Conservation (phyloP, 2,329 filamentous ascomycete genomes). For the Atkinsonella texensis region DNA sequence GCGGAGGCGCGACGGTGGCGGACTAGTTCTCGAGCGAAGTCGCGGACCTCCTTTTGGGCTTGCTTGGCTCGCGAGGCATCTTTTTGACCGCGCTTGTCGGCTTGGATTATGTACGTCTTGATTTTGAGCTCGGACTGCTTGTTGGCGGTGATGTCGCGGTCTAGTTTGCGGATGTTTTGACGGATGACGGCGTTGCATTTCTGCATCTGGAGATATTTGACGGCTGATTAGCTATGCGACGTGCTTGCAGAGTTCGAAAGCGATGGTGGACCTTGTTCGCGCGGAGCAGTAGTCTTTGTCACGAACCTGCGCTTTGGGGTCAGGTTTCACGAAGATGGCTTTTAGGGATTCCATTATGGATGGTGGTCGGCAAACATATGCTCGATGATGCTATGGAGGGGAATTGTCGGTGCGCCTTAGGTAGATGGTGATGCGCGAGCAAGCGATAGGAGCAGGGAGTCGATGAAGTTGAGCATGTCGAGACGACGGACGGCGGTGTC, state of each 20-base stretch:
- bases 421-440: conserved; percentile 6
- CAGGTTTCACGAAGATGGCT: conserved; percentile 79
- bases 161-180: conserved; percentile 81
- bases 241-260: conserved; percentile 5
- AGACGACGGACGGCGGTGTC: not conserved
- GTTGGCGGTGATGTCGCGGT: conserved; percentile 76
- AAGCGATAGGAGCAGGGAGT: not conserved
- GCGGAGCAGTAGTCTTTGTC: conserved; percentile 15
- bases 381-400: not conserved
- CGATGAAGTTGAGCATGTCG: not conserved
- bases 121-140: conserved; percentile 75
- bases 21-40: conserved; percentile 80
- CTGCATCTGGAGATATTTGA: conserved; percentile 50
- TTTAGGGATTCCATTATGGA: conserved; percentile 72
- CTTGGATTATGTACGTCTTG: conserved; percentile 70
- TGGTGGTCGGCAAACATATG: not conserved
- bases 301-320: conserved; percentile 77
- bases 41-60: conserved; percentile 70
- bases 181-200: conserved; percentile 92
- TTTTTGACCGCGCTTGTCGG: conserved; percentile 68
- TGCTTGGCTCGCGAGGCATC: conserved; percentile 70
- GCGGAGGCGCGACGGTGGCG: conserved; percentile 63
- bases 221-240: not conserved
- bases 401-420: conserved; percentile 1
- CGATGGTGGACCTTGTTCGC: not conserved